These are phyloP conservation scores for Coniella lustricola DNA, from an alignment of 2,329 filamentous ascomycete species.

Conservation along the genomic window DNA sequence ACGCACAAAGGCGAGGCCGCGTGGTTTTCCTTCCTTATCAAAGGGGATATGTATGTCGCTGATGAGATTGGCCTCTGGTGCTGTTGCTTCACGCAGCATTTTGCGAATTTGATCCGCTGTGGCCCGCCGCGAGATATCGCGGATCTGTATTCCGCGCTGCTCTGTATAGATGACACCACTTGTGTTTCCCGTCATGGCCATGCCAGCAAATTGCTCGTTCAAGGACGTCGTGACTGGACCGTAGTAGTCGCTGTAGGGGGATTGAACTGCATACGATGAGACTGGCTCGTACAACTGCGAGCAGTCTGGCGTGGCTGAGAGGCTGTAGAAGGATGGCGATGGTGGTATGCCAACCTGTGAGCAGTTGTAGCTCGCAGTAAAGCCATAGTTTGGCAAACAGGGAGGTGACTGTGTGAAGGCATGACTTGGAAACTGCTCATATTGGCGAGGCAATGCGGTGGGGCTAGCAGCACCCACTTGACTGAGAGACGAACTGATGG, in stretches of 20 bases:
- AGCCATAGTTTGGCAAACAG: constrained; percentile 1
- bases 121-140: constrained; percentile 13
- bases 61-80: constrained; percentile 11
- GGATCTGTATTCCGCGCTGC: constrained; percentile 15
- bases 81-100: constrained; percentile 11
- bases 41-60: constrained; percentile 7
- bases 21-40: constrained; percentile 8
- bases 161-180: constrained; percentile 10
- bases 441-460: too few relatives aligned
- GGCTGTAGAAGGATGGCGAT: not conserved
- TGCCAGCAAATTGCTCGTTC: constrained; percentile 4
- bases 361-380: not conserved
- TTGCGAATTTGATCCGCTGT: constrained; percentile 13
- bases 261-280: constrained; percentile 10
- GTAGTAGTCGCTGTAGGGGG: constrained; percentile 11
- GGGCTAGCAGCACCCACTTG: constrained; percentile 7
- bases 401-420: not conserved
- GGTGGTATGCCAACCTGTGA: not conserved
- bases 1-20: constrained; percentile 10
- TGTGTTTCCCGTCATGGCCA: not conserved
- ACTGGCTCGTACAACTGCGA: constrained; percentile 4
- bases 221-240: not conserved
- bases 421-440: not conserved
- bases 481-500: constrained; percentile 8
- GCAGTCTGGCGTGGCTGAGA: not conserved